phyloP scores from a whole-genome alignment of 768 basidiomycete genomes.

The Chalciporus pseudorubinellus region DNA sequence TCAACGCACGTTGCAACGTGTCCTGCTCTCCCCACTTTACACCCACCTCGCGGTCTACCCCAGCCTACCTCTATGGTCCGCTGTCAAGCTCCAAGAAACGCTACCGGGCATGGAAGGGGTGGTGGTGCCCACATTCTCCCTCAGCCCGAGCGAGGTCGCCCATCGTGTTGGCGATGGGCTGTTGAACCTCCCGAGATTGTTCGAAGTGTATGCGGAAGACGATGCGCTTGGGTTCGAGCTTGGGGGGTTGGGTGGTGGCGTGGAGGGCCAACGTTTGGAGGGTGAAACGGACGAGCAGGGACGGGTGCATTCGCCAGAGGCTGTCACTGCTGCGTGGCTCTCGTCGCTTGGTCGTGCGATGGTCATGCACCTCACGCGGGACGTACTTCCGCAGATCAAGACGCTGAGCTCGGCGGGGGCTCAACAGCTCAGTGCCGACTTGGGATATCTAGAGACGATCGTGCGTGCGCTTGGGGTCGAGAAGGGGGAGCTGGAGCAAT shows the following conservation, averaged over 20 bases:
- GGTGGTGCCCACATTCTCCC: constrained; percentile 84
- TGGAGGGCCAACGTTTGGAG: constrained; percentile 36
- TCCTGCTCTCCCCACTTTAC: constrained; percentile 80
- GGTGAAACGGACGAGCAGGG: constrained; percentile 17
- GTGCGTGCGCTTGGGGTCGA: constrained; percentile 89
- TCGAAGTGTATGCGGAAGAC: constrained; percentile 92
- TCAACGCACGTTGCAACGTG: constrained; percentile 75
- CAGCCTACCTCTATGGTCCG: constrained; percentile 63
- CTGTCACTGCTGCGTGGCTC: constrained; percentile 88
- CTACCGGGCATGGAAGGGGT: constrained; percentile 38
- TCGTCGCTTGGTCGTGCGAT: constrained; percentile 84
- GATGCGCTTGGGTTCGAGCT: constrained; percentile 88
- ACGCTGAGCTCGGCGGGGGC: constrained; percentile 64
- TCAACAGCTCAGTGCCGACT: constrained; percentile 80
- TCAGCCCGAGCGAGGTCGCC: constrained; percentile 86
- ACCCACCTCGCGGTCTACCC: constrained; percentile 73
- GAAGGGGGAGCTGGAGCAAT: constrained; percentile 71
- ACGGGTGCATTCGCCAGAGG: constrained; percentile 56
- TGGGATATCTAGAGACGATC: constrained; percentile 89
- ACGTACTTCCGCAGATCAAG: constrained; percentile 70
- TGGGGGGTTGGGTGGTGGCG: constrained; percentile 74
- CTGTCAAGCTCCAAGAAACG: constrained; percentile 31
- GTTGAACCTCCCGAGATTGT: constrained; percentile 86
- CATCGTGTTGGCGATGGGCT: constrained; percentile 92
- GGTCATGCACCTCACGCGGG: constrained; percentile 65